A percentile compares a stretch with the other conserved stretches of the same genome.
These are phyloP conservation scores for Torulaspora pretoriensis DNA, from an alignment of 1,139 yeast species.

Conservation along the genomic window DNA sequence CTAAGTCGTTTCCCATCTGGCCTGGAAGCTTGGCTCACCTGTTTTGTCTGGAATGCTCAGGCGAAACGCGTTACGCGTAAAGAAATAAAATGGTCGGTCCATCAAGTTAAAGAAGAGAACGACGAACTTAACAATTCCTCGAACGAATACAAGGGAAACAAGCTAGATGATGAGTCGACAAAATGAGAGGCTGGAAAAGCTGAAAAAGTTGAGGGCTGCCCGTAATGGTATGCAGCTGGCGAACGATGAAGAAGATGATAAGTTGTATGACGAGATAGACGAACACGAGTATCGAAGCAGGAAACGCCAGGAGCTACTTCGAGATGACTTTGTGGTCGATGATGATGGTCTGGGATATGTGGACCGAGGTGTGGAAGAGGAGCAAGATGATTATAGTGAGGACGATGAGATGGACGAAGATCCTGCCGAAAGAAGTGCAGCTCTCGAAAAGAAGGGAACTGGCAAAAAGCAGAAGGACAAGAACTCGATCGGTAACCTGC, in stretches of 20 bases:
- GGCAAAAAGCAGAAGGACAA: slow-evolving; percentile 17
- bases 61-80: slow-evolving; percentile 5
- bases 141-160: not conserved
- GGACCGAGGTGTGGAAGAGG: slow-evolving; percentile 83
- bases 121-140: not conserved
- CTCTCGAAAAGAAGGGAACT: slow-evolving; percentile 10
- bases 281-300: slow-evolving; percentile 72
- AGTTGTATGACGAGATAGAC: slow-evolving; percentile 78
- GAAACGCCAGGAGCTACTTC: slow-evolving; percentile 73
- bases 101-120: not conserved
- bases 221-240: slow-evolving; percentile 28
- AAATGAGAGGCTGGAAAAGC: slow-evolving; percentile 26
- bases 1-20: no score
- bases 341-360: slow-evolving; percentile 83
- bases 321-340: slow-evolving; percentile 91
- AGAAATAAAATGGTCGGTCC: slow-evolving; percentile 1
- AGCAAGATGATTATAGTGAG: slow-evolving; percentile 32
- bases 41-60: not conserved
- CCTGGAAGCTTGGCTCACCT: no score
- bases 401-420: slow-evolving; percentile 32
- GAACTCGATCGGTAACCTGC: slow-evolving; percentile 25
- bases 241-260: slow-evolving; percentile 44
- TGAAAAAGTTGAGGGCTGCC: slow-evolving; percentile 27
- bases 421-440: slow-evolving; percentile 44
- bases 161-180: slow-evolving; percentile 15